Conservation (phyloP, 257 asterid genomes). For the Solanum neorickii region DNA sequence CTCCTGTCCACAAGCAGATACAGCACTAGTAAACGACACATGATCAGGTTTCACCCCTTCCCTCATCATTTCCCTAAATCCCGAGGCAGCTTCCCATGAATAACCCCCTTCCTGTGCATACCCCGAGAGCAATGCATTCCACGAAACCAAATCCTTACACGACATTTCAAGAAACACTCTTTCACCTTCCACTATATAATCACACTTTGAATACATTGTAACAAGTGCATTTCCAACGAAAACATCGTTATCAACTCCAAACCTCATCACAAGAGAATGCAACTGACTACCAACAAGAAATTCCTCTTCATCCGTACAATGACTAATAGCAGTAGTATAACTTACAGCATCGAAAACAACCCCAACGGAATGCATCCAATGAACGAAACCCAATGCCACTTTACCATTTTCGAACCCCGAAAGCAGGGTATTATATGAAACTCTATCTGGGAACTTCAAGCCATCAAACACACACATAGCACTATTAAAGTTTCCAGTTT, state of each 20-base stretch:
- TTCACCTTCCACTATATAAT: conserved; percentile 40
- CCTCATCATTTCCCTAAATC: conserved; percentile 50
- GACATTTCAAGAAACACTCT: conserved; percentile 48
- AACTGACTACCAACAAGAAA: conserved; percentile 48
- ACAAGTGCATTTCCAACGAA: conserved; percentile 74
- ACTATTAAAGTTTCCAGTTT: conserved; percentile 27
- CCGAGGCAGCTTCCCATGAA: conserved; percentile 39
- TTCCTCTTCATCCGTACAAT: conserved; percentile 44
- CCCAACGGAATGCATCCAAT: conserved; percentile 44
- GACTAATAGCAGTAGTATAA: conserved; percentile 51
- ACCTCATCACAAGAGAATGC: conserved; percentile 45
- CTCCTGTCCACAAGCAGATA: conserved; percentile 80
- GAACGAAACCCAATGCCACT: conserved; percentile 48
- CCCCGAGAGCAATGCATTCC: conserved; percentile 87
- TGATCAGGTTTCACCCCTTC: conserved; percentile 48
- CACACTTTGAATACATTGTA: conserved; percentile 65
- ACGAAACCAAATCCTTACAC: conserved; percentile 64
- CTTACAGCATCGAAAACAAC: conserved; percentile 59
- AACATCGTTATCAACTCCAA: conserved; percentile 39
- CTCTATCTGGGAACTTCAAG: conserved; percentile 53
- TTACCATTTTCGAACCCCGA: conserved; percentile 55
- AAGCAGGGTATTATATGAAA: conserved; percentile 67
- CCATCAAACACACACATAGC: conserved; percentile 41
- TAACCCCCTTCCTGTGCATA: conserved; percentile 67
- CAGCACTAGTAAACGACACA: conserved; percentile 60